Evolutionary conservation across 441 rosid genomes (phyloP), one percentile per base, ranked within the genome.

Genomic region (Corymbia calophylla): DNA sequence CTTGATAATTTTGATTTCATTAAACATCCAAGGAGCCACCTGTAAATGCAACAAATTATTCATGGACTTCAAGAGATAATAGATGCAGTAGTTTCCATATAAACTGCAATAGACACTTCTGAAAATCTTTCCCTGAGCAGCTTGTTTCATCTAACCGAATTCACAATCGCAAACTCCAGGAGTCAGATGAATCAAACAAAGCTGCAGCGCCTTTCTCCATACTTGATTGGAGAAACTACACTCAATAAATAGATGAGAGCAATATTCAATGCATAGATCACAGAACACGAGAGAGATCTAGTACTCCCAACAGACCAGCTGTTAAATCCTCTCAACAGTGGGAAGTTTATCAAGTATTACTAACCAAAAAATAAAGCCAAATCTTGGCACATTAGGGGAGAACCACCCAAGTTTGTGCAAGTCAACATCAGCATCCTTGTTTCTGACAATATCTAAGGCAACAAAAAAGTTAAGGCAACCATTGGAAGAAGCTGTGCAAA

Each of bases 121-220:
- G 44, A 39, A 39, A 39, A 39, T 39, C 44, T 39, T 39, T 39
- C 44, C 44, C 62, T 0, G 62, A 56, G 62, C 0, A 56, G 62
- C 62, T 56, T 56, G 62, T 9, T 56, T 0, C 29, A 0, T 56
- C 62, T 56, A 56, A 56, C 62, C 62, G 0, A 56, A 0, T 23
- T 56, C 62, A 56, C 29, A 0, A 56, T 56, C 0, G 29, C 0
- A 2, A 56, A 56, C 0, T 23, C 62, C 14, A n/a, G 17, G 73
- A 66, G 31, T 66, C 1, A 0, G 73, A 66, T 66, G 73, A 66
- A 66, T n/a, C 10, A n/a, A 66, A 31, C 11, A 66, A 66, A 66
- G 73, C 19, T 31, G 0, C 73, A 66, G 73, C 31, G 16, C 35
- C 73, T 66, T 66, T 31, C 73, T 31, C 39, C 73, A 14, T 66